Conservation (phyloP, 225 moss, liverwort and hornwort species). For the Bryum argenteum region DNA sequence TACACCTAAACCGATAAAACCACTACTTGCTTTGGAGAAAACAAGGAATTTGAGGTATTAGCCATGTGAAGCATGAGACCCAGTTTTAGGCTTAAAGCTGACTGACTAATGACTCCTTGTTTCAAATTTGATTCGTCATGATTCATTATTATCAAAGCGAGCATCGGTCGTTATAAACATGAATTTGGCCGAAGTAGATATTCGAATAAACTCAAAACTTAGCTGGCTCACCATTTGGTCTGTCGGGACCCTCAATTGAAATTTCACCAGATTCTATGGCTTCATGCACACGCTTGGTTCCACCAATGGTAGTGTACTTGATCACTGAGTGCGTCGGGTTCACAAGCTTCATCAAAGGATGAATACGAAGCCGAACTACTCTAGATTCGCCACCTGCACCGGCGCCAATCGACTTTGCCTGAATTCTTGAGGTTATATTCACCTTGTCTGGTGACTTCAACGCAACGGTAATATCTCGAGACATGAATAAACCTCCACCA, state of each 20-base stretch:
- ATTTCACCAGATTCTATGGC: constrained; percentile 63
- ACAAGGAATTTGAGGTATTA: no score
- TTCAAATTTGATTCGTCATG: no score
- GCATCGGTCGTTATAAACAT: no score
- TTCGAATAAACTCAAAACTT: no score
- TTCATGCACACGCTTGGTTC: constrained; percentile 46
- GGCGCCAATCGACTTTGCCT: constrained; percentile 69
- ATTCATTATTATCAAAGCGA: no score
- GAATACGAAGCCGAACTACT: constrained; percentile 77
- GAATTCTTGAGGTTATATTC: constrained; percentile 71
- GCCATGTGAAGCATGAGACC: neutral
- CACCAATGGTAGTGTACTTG: constrained; percentile 67
- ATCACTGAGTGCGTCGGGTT: constrained; percentile 49
- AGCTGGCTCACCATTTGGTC: constrained; percentile 69
- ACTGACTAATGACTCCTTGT: no score
- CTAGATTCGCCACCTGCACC: constrained; percentile 86
- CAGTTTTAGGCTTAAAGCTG: no score
- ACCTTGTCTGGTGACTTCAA: constrained; percentile 51
- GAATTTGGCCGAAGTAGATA: no score
- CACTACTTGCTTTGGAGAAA: no score
- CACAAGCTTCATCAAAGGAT: constrained; percentile 69
- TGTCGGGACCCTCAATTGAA: constrained; percentile 41
- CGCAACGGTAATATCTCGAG: constrained; percentile 58
- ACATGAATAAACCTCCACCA: constrained; percentile 71
- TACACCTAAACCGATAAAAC: no score